Evolutionary conservation across 148 eudicot genomes (phyloP).

Genomic region (Chenopodium formosanum): DNA sequence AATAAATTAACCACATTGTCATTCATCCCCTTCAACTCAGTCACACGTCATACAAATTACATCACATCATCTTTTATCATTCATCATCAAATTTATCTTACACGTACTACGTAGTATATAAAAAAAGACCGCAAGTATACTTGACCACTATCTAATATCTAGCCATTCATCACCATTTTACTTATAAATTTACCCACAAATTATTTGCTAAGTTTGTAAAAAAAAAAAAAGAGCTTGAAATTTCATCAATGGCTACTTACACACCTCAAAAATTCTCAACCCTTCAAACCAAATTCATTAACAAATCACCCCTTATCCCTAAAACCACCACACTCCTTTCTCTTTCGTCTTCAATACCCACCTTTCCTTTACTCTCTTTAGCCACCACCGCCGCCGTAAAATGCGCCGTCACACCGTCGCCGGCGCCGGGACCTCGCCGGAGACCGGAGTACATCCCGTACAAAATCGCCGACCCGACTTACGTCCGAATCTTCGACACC

Average conservation of each 20-base stretch:
- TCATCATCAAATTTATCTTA: too few relatives aligned
- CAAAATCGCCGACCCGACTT: slow-evolving; percentile 63
- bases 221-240: background rate
- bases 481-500: slow-evolving; percentile 85
- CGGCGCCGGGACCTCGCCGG: background rate
- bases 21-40: background rate
- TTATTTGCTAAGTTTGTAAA: background rate
- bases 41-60: background rate
- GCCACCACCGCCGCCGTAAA: background rate
- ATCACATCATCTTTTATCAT: too few relatives aligned
- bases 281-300: background rate
- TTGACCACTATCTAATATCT: background rate
- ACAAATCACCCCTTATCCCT: background rate
- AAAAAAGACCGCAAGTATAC: background rate
- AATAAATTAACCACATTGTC: too few relatives aligned
- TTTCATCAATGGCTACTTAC: slow-evolving; percentile 2
- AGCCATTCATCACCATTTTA: background rate
- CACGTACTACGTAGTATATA: too few relatives aligned
- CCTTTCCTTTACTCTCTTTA: slow-evolving; percentile 21
- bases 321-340: slow-evolving; percentile 19
- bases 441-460: slow-evolving; percentile 32
- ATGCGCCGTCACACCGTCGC: background rate
- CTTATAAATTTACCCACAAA: background rate
- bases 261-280: background rate
- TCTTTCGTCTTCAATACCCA: slow-evolving; percentile 14